Conservation (phyloP, 1,139 yeast genomes). For the Blastobotrys proliferans region DNA sequence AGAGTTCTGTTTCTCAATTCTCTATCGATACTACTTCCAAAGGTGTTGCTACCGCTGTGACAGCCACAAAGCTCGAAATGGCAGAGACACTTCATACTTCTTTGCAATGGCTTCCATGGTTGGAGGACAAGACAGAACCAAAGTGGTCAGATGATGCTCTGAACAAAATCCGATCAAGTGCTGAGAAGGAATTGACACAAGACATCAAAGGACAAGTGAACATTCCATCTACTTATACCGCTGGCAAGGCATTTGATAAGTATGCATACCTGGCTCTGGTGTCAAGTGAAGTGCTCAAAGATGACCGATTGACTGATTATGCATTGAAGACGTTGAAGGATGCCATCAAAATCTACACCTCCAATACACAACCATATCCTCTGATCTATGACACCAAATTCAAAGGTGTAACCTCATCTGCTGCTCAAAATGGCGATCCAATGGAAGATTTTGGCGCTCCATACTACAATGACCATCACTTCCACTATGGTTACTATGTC, state of each 20-base stretch:
- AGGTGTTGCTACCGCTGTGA: conserved; percentile 61
- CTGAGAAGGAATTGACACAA: conserved; percentile 54
- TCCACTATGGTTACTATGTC: conserved; percentile 74
- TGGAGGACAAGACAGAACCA: conserved; percentile 26
- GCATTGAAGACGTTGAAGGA: conserved; percentile 49
- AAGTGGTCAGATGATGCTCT: conserved; percentile 43
- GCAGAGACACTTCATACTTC: conserved; percentile 47
- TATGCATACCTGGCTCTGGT: conserved; percentile 68
- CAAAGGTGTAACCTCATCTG: conserved; percentile 64
- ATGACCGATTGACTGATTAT: conserved; percentile 46
- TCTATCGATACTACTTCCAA: conserved; percentile 56
- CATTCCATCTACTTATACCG: conserved; percentile 51
- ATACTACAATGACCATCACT: conserved; percentile 75
- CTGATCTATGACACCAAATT: conserved; percentile 65
- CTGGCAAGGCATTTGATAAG: conserved; percentile 73
- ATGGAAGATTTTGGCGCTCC: conserved; percentile 63
- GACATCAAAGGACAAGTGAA: conserved; percentile 51
- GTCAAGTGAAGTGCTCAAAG: conserved; percentile 55
- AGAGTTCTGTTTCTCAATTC: conserved; percentile 45
- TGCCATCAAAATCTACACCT: conserved; percentile 49
- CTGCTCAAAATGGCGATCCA: conserved; percentile 46
- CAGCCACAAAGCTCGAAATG: conserved; percentile 49
- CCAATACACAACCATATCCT: conserved; percentile 53
- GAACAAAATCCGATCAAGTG: conserved; percentile 49
- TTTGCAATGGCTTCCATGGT: conserved; percentile 62